Conservation (phyloP, 371 early-diverging fungal genomes). For the Actinomucor elegans region DNA sequence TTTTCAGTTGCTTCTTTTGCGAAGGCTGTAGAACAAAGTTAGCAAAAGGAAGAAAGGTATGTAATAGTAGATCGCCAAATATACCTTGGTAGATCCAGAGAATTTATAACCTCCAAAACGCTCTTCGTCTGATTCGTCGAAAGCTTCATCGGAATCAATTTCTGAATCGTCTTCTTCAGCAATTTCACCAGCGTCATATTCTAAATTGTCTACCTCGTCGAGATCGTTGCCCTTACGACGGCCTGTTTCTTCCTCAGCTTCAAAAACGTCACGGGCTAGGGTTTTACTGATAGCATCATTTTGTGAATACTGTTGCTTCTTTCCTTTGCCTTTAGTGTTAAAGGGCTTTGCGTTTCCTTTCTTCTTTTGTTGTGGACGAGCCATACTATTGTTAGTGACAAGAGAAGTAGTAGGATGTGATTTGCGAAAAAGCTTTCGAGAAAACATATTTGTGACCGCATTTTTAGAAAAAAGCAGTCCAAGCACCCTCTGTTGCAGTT, state of each 20-base stretch:
- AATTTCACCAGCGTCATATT: constrained; percentile 71
- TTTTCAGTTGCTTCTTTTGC: constrained; percentile 36
- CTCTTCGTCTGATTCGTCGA: constrained; percentile 83
- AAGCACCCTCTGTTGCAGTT: too few species aligned
- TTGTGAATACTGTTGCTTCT: not conserved
- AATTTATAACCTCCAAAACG: constrained; percentile 73
- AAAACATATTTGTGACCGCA: too few species aligned
- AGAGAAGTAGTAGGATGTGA: too few species aligned
- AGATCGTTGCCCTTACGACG: constrained; percentile 58
- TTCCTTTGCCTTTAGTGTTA: not conserved
- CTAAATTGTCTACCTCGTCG: constrained; percentile 77
- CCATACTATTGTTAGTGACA: constrained; percentile 18
- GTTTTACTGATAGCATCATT: constrained; percentile 1
- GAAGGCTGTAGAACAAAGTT: constrained; percentile 2
- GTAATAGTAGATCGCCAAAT: too few species aligned
- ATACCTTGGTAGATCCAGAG: constrained; percentile 28
- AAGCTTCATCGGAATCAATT: constrained; percentile 90
- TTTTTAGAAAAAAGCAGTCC: too few species aligned
- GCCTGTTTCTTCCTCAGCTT: constrained; percentile 59
- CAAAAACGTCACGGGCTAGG: constrained; percentile 40
- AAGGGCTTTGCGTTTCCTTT: constrained; percentile 7
- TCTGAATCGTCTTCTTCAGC: constrained; percentile 91
- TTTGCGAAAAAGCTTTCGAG: too few species aligned
- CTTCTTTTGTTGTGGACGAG: constrained; percentile 23
- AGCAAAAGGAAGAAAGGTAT: too few species aligned